Evolutionary conservation across 2,329 filamentous ascomycete species (phyloP).

Genomic region (Fusarium avenaceum): DNA sequence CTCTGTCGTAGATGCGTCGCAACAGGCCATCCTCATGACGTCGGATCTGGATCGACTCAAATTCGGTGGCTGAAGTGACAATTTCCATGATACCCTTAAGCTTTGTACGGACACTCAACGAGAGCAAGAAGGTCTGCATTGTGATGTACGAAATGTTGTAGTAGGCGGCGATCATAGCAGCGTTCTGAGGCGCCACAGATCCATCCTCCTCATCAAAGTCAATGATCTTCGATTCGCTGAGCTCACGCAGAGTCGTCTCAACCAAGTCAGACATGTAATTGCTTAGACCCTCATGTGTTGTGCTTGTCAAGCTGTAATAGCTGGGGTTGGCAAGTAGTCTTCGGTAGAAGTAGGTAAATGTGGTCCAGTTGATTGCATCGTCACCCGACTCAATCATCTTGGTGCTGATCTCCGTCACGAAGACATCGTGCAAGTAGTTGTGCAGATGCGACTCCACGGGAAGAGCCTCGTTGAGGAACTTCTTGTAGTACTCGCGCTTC

Average conservation of each 20-base stretch:
- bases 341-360: constrained; percentile 98
- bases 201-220: constrained; percentile 96
- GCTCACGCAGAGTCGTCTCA: constrained; percentile 90
- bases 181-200: constrained; percentile 88
- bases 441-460: constrained; percentile 96
- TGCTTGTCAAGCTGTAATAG: constrained; percentile 91
- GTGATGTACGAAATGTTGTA: constrained; percentile 99
- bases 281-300: constrained; percentile 92
- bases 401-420: constrained; percentile 96
- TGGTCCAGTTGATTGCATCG: constrained; percentile 98
- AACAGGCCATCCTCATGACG: constrained; percentile 91
- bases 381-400: constrained; percentile 96
- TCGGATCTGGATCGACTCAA: constrained; percentile 93
- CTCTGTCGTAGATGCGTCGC: constrained; percentile 91
- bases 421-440: constrained; percentile 92
- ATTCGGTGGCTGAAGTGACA: constrained; percentile 95
- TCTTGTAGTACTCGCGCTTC: constrained; percentile 98
- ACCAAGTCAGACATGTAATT: constrained; percentile 94
- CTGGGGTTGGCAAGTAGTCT: constrained; percentile 94
- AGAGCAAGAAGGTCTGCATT: constrained; percentile 98
- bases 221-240: constrained; percentile 93
- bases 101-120: constrained; percentile 88
- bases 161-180: constrained; percentile 98
- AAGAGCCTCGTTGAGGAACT: constrained; percentile 95
- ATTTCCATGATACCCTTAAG: constrained; percentile 98